phyloP scores from a whole-genome alignment of 352 stramenopile genomes.

The Pythium rhizo-oryzae region DNA sequence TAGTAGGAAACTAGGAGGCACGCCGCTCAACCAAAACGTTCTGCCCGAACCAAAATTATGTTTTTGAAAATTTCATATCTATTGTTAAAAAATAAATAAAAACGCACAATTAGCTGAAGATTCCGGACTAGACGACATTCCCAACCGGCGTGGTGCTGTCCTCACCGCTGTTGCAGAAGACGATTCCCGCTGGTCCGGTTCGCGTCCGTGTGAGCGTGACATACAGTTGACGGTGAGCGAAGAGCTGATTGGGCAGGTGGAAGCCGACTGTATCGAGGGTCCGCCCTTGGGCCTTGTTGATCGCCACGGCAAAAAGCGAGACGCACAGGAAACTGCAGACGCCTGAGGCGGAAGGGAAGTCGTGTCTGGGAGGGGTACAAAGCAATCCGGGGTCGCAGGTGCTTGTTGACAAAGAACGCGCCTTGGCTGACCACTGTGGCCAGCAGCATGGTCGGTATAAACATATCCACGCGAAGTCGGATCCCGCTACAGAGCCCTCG shows the following conservation, averaged over 20 bases:
- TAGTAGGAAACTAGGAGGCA: no score
- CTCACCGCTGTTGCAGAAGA: no score
- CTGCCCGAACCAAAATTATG: not conserved
- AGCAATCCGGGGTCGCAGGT: slow-evolving; percentile 29
- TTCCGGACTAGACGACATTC: slow-evolving; percentile 2
- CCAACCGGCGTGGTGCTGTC: not conserved
- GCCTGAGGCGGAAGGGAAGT: slow-evolving; percentile 25
- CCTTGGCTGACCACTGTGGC: slow-evolving; percentile 7
- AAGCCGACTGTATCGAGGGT: slow-evolving; percentile 24
- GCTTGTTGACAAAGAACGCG: not conserved
- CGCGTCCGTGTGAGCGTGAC: no score
- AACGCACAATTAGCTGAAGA: no score
- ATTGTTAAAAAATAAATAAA: not conserved
- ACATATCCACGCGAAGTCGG: slow-evolving; percentile 12
- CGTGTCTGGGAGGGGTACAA: slow-evolving; percentile 19
- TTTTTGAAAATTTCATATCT: not conserved
- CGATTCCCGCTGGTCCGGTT: no score
- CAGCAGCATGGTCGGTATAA: slow-evolving; percentile 18
- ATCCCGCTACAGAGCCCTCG: slow-evolving; percentile 29
- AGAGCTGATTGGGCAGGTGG: slow-evolving; percentile 17
- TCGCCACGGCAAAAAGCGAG: slow-evolving; percentile 32
- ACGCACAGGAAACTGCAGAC: slow-evolving; percentile 29
- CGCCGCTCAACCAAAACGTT: not conserved
- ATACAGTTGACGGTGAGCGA: slow-evolving; percentile 2
- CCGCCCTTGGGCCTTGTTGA: slow-evolving; percentile 35